These are phyloP conservation scores for Plasmodium blacklocki DNA, from an alignment of 169 alveolate genomes.

Conservation along the genomic window DNA sequence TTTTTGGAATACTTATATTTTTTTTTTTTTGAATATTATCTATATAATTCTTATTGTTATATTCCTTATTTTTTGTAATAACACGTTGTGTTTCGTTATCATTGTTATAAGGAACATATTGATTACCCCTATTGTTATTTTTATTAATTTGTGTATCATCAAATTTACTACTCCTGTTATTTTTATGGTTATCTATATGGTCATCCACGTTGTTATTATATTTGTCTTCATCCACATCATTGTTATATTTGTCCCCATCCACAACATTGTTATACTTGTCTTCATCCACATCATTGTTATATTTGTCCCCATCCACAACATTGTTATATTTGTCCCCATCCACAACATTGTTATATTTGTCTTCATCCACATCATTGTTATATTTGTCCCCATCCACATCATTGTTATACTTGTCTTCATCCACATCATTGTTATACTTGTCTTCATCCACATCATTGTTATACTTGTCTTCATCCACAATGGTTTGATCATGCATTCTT, in stretches of 20 bases:
- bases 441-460: not conserved
- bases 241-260: not conserved
- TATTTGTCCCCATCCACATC: not conserved
- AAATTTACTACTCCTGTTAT: not conserved
- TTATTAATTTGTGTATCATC: not conserved
- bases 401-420: not conserved
- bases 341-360: not conserved
- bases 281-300: not conserved
- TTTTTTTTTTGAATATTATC: not conserved
- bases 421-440: not conserved
- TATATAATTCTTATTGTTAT: not conserved
- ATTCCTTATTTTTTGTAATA: not conserved
- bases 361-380: not conserved
- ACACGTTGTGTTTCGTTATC: no score
- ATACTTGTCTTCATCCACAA: not conserved
- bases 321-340: not conserved
- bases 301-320: not conserved
- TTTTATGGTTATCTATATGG: not conserved
- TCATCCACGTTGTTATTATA: not conserved
- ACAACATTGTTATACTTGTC: not conserved
- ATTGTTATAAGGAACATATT: no score
- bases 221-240: not conserved
- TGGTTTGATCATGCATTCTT: not conserved
- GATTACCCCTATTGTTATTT: no score
- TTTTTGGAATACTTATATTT: not conserved